A percentile compares a stretch with the other conserved stretches of the same genome.
These are phyloP conservation scores for Mycena vitilis DNA, from an alignment of 768 basidiomycete genomes.

Conservation along the genomic window DNA sequence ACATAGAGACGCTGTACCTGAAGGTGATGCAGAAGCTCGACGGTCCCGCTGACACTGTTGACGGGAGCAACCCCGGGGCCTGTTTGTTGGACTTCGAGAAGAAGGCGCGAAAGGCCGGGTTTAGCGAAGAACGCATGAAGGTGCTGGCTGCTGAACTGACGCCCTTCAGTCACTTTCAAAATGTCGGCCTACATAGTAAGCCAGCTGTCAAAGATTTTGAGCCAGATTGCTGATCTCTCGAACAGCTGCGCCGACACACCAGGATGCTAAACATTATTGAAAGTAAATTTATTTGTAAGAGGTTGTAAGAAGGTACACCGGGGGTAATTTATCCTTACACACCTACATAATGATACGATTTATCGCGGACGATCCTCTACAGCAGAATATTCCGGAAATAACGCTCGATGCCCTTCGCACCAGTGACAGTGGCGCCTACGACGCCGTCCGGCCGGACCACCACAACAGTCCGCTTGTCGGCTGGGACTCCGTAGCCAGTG, in stretches of 20 bases:
- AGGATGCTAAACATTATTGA: slow-evolving; percentile 8
- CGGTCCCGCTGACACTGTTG: not conserved
- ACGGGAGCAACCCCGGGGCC: not conserved
- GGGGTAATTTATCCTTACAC: too few species aligned
- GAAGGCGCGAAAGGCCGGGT: slow-evolving; percentile 14
- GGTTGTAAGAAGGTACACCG: too few species aligned
- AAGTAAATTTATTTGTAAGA: not conserved
- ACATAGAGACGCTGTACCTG: not conserved
- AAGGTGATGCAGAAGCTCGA: not conserved
- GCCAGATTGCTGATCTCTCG: not conserved
- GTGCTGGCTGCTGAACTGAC: not conserved
- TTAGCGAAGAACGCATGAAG: slow-evolving; percentile 9
- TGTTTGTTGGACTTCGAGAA: not conserved
- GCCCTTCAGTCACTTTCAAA: slow-evolving; percentile 1
- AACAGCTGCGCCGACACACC: slow-evolving; percentile 1
- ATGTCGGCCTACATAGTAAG: not conserved
- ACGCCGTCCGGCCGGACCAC: slow-evolving; percentile 38
- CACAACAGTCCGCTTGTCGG: slow-evolving; percentile 21
- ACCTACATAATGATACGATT: too few species aligned
- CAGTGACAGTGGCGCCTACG: slow-evolving; percentile 28
- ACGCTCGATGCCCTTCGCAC: not conserved
- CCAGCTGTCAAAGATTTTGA: too few species aligned
- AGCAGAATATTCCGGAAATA: not conserved
- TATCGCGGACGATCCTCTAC: not conserved
- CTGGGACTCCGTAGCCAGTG: slow-evolving; percentile 17